Evolutionary conservation across 495 filamentous ascomycete species (phyloP), one percentile per base, ranked within the genome.

Genomic region (Barbatosphaeria neglecta): DNA sequence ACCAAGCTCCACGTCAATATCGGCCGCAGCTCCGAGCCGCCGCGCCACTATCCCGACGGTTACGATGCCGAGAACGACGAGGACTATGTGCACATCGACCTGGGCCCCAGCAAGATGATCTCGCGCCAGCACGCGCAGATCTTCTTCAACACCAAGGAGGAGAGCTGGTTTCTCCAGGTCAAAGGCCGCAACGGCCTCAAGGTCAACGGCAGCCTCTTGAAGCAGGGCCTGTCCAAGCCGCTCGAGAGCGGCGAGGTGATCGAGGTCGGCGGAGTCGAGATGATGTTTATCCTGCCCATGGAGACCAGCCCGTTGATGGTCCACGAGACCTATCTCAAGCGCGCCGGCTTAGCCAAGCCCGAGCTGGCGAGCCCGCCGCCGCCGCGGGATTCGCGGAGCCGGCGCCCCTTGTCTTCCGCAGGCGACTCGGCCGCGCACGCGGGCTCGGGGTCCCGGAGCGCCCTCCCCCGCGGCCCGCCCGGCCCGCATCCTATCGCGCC

Each of bases 241-340:
- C 73, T 98, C 27, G 74, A 76, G 17, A 90, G 86, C 59, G 92
- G 92, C 25, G 79, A 87, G 58, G 84, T 97, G 42, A 82, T 98
- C 45, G 86, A 93, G 55, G 83, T 96, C 61, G 84, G 81, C 48
- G 87, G 87, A 39, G 81, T 87, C 6, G 88, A 97, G 67, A 98
- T 98, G 92, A 88, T 97, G 78, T 98, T 97, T 66, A 84, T 95
- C 16, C 75, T 90, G 20, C 87, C 92, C n/a, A 64, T 49, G 62
- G 75, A 51, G 66, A 77, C 62, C 61, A 75, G 52, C 64, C 73
- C 59, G 59, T 66, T 80, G 20, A 56, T 74, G n/a, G 80, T 92
- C 46, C 52, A 74, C 46, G 59, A 61, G 18, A 63, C 55, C 45
- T 77, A 73, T 50, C 70, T 83, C 11, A 59, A 68, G 38, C 69